Base-by-base conservation (phyloP, 2,329 filamentous ascomycete genomes). In the Neurospora sp. region DNA sequence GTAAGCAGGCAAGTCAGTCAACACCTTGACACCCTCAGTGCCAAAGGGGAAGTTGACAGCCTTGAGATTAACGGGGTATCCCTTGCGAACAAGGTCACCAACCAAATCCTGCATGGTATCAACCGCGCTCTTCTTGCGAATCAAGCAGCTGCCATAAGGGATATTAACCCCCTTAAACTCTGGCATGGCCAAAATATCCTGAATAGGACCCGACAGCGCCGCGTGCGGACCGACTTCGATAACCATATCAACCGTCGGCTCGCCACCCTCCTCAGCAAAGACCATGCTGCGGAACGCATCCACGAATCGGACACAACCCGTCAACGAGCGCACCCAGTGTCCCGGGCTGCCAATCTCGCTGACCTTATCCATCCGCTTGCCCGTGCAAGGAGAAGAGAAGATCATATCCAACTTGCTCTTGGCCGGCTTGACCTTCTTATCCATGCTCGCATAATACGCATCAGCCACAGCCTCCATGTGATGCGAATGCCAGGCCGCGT, bases 401-500 rank as follows among this genome's bases (percentile, higher is more conserved):
- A 70, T 62, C 19, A 73, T 67, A 40, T 69, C 67, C 38, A 73
- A 68, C 11, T 69, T 70, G 69, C 71, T 67, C 76, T 75, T 68
- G 69, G 73, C 71, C 69, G 72, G 75, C 73, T 75, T 43, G 72
- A 78, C 68, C 66, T 71, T 73, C 11, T 71, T 71, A 40, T 70
- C 67, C 72, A 74, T 72, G 2, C 70, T 68, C 36, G 75, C 74
- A 36, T 75, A 72, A 68, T 82, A 81, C 13, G 77, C 76, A 40
- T 78, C 77, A 1, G 76, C 78, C 13, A 79, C 73, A 23, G 77
- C 75, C 33, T 77, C 73, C 80, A 82, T 82, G 70, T 80, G 80
- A 38, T 77, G 78, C 0, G 81, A 82, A 73, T 84, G 82, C 71
- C 83, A 84, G 0, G 82, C 82, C 2, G 77, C 79, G 68, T 81